phyloP scores from a whole-genome alignment of 768 basidiomycete species.

The Pleurotus tuber-regium region DNA sequence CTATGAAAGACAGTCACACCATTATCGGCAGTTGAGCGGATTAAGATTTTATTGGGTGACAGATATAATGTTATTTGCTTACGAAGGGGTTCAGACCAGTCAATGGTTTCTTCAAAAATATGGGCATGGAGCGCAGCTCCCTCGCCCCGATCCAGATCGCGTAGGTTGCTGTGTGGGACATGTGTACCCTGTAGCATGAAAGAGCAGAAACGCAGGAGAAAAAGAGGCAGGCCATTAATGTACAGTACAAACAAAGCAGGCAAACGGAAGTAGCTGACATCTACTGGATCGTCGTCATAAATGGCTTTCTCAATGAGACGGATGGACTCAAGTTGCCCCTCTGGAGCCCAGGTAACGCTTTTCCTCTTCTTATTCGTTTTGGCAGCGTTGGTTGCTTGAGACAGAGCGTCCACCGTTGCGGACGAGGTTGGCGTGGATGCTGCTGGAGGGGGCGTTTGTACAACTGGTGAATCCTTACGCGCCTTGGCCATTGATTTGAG shows the following conservation, averaged over 20 bases:
- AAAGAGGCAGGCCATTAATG: slow-evolving; percentile 45
- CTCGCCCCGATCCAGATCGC: slow-evolving; percentile 86
- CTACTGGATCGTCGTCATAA: slow-evolving; percentile 85
- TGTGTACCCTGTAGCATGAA: slow-evolving; percentile 65
- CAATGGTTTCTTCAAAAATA: slow-evolving; percentile 81
- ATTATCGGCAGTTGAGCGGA: slow-evolving; percentile 3
- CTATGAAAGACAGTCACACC: slow-evolving; percentile 32
- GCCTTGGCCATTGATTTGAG: slow-evolving; percentile 71
- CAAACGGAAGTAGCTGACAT: slow-evolving; percentile 65
- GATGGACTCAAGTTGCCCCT: slow-evolving; percentile 69
- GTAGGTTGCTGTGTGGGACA: slow-evolving; percentile 59
- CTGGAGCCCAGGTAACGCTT: slow-evolving; percentile 75
- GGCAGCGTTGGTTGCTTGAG: slow-evolving; percentile 22
- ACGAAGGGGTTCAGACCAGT: slow-evolving; percentile 85
- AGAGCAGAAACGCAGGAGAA: slow-evolving; percentile 22
- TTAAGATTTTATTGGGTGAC: slow-evolving; percentile 15
- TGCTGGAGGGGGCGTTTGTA: slow-evolving; percentile 51
- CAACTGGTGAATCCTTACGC: slow-evolving; percentile 60
- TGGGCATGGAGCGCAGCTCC: slow-evolving; percentile 82
- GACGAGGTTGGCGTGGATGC: slow-evolving; percentile 29
- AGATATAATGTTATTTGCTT: slow-evolving; percentile 37
- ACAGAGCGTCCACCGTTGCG: slow-evolving; percentile 27
- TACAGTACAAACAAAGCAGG: slow-evolving; percentile 41
- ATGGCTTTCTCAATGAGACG: slow-evolving; percentile 81
- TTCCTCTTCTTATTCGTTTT: slow-evolving; percentile 67